Base-by-base conservation (phyloP, 2,329 filamentous ascomycete species). In the Bipolaris sorokiniana region DNA sequence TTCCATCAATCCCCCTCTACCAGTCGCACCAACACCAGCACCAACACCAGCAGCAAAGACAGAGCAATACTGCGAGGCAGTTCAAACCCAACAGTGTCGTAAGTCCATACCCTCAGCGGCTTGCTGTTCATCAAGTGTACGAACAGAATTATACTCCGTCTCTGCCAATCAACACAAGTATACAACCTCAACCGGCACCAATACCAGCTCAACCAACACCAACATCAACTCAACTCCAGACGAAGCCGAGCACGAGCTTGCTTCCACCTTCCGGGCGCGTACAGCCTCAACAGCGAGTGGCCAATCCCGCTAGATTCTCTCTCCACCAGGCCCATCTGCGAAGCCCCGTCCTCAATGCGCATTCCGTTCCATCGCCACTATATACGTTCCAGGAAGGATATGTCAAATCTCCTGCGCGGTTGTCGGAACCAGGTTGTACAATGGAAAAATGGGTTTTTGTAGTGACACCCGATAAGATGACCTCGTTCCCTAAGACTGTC, bases 381-480 rank as follows among this genome's bases (percentile, higher is more conserved):
- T 90, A 89, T 66, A 86, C 88, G 60, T 83, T 81, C 47, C 75
- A 90, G 16, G 81, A 81, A 58, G 74, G 71, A 0, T 84, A 88
- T 54, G 76, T 79, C 1, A 66, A 84, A 6, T 61, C 64, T 1
- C 88, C 88, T 0, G 69, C 65, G 61, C 47, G 70, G 74, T 48
- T 76, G 54, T 34, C 76, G 2, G 55, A 66, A 20, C 58, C 75
- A 72, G 58, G 73, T 69, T 26, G 70, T 64, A 37, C 65, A 78
- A 60, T 82, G 74, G 75, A 78, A 51, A 62, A 66, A 1, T 76
- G 86, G 37, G 63, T 67, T 2, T 88, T 90, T 59, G 57, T 64
- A 0, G 54, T 88, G 11, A 55, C 78, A 3, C 59, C 70, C 3
- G 71, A 76, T 1, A 70, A 79, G 2, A 62, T 78, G 18, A 59